Conservation (phyloP, 495 filamentous ascomycete species). For the Aspergillus avenaceus region DNA sequence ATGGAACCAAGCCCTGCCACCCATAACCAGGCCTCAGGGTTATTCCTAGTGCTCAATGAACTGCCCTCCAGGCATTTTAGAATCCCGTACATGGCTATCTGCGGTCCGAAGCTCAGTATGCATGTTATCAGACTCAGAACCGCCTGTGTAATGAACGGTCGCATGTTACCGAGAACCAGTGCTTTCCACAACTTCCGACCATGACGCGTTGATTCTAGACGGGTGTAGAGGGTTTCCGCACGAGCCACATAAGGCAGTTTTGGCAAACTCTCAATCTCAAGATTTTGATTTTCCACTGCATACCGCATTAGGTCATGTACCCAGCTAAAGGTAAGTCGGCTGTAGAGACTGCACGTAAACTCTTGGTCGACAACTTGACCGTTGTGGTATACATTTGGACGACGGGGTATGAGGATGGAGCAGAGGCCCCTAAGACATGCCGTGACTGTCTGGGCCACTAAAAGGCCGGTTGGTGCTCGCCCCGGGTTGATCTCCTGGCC, state of each 20-base stretch:
- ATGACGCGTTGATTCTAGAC: constrained; percentile 49
- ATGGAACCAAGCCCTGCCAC: constrained; percentile 56
- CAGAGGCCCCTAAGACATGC: constrained; percentile 26
- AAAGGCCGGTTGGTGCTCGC: constrained; percentile 13
- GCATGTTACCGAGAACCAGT: constrained; percentile 52
- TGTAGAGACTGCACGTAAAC: constrained; percentile 54
- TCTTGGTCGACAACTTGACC: constrained; percentile 61
- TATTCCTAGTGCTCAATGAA: constrained; percentile 25
- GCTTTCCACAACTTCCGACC: constrained; percentile 58
- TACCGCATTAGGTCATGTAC: constrained; percentile 46
- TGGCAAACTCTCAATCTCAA: constrained; percentile 59
- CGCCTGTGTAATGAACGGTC: constrained; percentile 50
- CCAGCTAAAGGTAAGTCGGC: constrained; percentile 65
- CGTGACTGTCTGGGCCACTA: constrained; percentile 18
- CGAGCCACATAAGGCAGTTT: constrained; percentile 31
- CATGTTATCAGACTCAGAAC: constrained; percentile 48
- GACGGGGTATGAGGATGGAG: constrained; percentile 52
- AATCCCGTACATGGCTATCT: constrained; percentile 63
- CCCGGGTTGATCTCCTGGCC: constrained; percentile 4
- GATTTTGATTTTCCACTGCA: constrained; percentile 48
- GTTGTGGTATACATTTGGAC: constrained; percentile 58
- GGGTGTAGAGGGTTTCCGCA: constrained; percentile 24
- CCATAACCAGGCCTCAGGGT: constrained; percentile 58
- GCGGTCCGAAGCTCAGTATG: constrained; percentile 62
- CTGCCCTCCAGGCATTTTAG: constrained; percentile 59